Evolutionary conservation across 164 flowering plant genomes (phyloP).

Genomic region (Annona squamosa): DNA sequence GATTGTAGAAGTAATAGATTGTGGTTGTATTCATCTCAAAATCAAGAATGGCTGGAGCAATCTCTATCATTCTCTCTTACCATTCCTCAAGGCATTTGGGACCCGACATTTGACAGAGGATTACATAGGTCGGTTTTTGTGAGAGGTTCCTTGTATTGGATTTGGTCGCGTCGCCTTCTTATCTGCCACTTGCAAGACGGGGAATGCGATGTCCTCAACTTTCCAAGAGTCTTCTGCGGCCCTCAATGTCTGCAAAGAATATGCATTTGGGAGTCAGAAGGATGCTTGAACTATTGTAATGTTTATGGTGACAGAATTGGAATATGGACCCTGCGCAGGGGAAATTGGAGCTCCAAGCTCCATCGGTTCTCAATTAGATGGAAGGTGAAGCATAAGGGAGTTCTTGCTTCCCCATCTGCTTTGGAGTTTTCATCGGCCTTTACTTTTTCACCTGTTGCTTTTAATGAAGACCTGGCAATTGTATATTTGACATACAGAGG

Average conservation of each 20-base stretch:
- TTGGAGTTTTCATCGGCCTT: neutral
- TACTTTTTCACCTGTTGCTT: neutral
- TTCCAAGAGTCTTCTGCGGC: neutral
- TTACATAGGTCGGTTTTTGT: neutral
- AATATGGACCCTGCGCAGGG: neutral
- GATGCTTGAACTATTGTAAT: neutral
- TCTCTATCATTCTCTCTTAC: neutral
- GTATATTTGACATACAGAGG: too few species aligned
- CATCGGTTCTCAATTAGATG: neutral
- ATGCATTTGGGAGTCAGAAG: neutral
- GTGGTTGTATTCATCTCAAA: neutral
- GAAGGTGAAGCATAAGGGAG: neutral
- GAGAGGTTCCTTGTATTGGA: neutral
- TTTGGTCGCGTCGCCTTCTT: neutral
- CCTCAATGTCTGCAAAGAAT: neutral
- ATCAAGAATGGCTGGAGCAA: neutral
- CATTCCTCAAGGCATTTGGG: neutral
- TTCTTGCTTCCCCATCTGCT: neutral
- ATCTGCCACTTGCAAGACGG: neutral
- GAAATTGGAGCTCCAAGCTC: neutral
- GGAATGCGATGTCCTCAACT: neutral
- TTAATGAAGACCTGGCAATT: neutral
- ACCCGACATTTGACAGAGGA: neutral
- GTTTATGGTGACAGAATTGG: neutral
- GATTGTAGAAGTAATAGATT: too few species aligned